Evolutionary conservation across 306 rosid species (phyloP).

Genomic region (Medicago ruthenica): DNA sequence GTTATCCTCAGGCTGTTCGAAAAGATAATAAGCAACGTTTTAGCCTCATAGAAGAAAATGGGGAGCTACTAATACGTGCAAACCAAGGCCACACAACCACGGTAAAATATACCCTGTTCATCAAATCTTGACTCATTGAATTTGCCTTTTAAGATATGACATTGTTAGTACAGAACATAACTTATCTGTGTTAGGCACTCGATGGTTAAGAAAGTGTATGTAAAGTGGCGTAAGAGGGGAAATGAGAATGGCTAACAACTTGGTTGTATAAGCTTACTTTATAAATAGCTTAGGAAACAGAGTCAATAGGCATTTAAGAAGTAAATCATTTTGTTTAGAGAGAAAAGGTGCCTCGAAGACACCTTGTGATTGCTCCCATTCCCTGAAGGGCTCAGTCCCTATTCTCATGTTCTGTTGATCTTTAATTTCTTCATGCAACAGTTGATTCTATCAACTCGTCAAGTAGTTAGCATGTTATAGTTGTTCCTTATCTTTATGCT

Average conservation of each 20-base stretch:
- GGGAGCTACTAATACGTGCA: constrained; percentile 81
- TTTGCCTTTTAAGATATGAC: constrained; percentile 11
- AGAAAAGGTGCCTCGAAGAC: no score
- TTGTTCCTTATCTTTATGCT: no score
- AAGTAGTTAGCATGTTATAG: no score
- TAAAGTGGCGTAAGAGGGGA: not conserved
- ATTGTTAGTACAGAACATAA: not conserved
- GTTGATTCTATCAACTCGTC: no score
- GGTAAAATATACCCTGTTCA: constrained; percentile 48
- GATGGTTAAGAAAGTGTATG: not conserved
- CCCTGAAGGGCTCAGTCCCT: no score
- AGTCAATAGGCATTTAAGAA: no score
- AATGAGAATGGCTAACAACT: not conserved
- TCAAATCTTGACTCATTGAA: not conserved
- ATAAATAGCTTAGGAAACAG: no score
- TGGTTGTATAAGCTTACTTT: not conserved
- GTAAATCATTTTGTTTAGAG: no score
- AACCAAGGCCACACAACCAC: constrained; percentile 89
- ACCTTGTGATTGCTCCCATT: no score
- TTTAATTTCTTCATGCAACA: no score
- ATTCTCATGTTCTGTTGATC: no score
- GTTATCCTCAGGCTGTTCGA: constrained; percentile 69
- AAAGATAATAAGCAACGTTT: constrained; percentile 92
- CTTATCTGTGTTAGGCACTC: not conserved
- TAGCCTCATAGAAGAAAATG: constrained; percentile 81